Percentiles rank a stretch among this genome's conserved stretches.
phyloP scores from a whole-genome alignment of 192 early-diverging fungal genomes.

The Piromyces finnis region DNA sequence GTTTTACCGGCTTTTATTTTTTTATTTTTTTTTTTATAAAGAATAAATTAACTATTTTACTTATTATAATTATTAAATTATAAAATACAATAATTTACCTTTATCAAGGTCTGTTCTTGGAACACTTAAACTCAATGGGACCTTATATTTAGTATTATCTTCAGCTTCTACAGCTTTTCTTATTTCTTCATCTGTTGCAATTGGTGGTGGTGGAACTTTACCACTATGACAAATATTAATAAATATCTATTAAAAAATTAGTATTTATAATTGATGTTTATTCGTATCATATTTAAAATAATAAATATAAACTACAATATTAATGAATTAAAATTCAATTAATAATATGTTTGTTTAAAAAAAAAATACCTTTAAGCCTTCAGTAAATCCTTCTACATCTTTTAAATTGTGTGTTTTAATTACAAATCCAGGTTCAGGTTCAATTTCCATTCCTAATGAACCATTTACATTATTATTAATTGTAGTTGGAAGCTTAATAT shows the following conservation, averaged over 20 bases:
- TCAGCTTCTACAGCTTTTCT: constrained; percentile 36
- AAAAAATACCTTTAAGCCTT: constrained; percentile 11
- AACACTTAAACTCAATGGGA: constrained; percentile 38
- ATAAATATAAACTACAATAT: no score
- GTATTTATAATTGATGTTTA: constrained; percentile 4
- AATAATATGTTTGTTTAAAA: no score
- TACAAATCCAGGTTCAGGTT: constrained; percentile 32
- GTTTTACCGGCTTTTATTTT: constrained; percentile 18
- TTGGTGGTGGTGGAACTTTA: constrained; percentile 31
- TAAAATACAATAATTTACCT: constrained; percentile 9
- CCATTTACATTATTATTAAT: background rate
- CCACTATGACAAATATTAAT: constrained; percentile 45
- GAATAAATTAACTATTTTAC: no score
- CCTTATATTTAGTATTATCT: constrained; percentile 32
- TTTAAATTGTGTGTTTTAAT: constrained; percentile 18
- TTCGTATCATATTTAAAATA: constrained; percentile 1
- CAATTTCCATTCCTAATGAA: constrained; percentile 10
- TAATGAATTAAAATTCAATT: no score
- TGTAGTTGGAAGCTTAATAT: background rate
- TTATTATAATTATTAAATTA: background rate
- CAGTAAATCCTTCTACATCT: constrained; percentile 9
- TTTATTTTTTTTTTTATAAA: no score
- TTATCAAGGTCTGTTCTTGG: constrained; percentile 28
- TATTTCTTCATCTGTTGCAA: constrained; percentile 42
- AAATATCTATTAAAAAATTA: constrained; percentile 11